Evolutionary conservation across 164 flowering plant genomes (phyloP), one percentile per base, ranked within the genome.

Genomic region (Hamamelis virginiana): DNA sequence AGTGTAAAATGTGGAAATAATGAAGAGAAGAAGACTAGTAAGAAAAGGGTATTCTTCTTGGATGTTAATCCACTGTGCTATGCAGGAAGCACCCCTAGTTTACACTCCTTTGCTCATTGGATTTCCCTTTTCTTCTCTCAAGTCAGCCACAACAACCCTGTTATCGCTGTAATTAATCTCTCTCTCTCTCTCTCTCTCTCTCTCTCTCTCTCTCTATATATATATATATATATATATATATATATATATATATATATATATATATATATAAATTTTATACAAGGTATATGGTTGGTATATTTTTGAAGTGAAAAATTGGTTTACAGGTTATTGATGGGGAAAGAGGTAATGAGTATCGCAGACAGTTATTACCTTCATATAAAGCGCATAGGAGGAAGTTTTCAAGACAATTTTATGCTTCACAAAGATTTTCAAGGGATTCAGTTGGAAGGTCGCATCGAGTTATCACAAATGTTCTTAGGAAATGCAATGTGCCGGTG

Each of bases 61-160:
- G 98, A 92, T 65, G 97, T 92, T 51, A 92, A 92, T 74, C 90
- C 97, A 13, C 77, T 95, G 11, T 92, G 97, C 72, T 92, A 92
- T 51, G 77, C 47, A 9, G 96, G 98, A 66, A 88, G 79, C 62
- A 81, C 61, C 1, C 97, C 89, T 1, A 87, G 92, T 65, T 82
- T 89, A 69, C 79, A 67, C 15, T 79, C 92, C 44, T 95, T 95
- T 69, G 92, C 85, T 77, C 84, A 78, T 21, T 95, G 98, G 98
- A 55, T 91, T 59, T 89, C 97, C 51, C 90, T 95, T 44, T 86
- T 92, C 85, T 88, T 95, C 83, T 76, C 84, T 25, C 77, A 87
- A 84, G 97, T 95, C 77, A 84, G 90, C 81, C 87, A 62, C 28
- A 55, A 48, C 3, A 81, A 88, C 69, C 97, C 98, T 58, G 92